Evolutionary conservation across 2,329 filamentous ascomycete genomes (phyloP).

Genomic region (Cladobotryum protrusum): DNA sequence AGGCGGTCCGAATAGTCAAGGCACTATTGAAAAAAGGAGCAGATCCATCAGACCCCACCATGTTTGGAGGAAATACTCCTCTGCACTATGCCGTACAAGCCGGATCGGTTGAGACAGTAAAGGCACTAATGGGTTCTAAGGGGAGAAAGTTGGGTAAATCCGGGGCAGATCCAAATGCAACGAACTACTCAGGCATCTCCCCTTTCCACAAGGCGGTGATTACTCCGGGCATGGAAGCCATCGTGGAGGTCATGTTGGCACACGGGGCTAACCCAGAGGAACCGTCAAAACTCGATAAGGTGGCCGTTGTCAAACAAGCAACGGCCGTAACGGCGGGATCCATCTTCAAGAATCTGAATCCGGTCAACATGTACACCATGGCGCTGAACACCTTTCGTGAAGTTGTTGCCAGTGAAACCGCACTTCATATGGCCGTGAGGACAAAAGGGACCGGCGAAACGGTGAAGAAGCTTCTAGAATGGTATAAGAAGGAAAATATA

Average conservation of each 20-base stretch:
- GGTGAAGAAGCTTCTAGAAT: background rate
- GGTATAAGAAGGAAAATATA: background rate
- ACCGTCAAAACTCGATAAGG: background rate
- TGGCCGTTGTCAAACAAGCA: background rate
- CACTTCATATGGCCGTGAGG: background rate
- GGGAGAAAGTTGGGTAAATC: no score
- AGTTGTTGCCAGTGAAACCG: background rate
- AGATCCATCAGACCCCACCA: background rate
- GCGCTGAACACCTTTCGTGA: background rate
- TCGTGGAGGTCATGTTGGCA: conserved; percentile 1
- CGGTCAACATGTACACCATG: background rate
- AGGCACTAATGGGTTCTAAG: background rate
- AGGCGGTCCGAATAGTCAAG: background rate
- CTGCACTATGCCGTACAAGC: conserved; percentile 2
- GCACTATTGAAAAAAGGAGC: background rate
- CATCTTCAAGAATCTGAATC: background rate
- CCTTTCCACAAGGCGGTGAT: background rate
- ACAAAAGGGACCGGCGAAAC: background rate
- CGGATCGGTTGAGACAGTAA: background rate
- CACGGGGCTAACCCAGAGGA: background rate
- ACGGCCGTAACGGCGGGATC: background rate
- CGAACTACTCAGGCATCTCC: background rate
- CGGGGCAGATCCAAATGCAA: background rate
- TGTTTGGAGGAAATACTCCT: conserved; percentile 2
- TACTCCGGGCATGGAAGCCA: background rate